phyloP scores from a whole-genome alignment of 2,329 filamentous ascomycete genomes.

The Hypomyces perniciosus region DNA sequence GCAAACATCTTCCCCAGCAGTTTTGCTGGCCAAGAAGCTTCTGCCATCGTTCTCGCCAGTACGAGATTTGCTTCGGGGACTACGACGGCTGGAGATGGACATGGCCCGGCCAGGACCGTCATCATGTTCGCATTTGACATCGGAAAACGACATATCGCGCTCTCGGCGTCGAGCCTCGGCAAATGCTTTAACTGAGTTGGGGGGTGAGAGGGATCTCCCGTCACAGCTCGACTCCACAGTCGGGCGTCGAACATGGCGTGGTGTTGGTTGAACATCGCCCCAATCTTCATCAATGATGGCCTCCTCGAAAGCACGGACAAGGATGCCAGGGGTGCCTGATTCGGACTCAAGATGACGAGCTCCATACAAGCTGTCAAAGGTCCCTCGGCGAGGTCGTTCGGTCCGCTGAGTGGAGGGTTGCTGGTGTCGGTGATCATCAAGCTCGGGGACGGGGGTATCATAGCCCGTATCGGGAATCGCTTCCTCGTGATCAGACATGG shows the following conservation, averaged over 20 bases:
- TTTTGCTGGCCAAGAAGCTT: slow-evolving; percentile 59
- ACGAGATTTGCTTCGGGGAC: slow-evolving; percentile 50
- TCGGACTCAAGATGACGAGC: slow-evolving; percentile 40
- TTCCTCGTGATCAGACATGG: slow-evolving; percentile 65
- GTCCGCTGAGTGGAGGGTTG: slow-evolving; percentile 52
- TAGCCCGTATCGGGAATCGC: slow-evolving; percentile 55
- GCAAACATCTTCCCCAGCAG: slow-evolving; percentile 81
- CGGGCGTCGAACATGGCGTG: slow-evolving; percentile 45
- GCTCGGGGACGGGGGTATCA: slow-evolving; percentile 68
- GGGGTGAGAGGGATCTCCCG: slow-evolving; percentile 72
- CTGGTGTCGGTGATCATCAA: slow-evolving; percentile 82
- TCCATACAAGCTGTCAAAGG: slow-evolving; percentile 64
- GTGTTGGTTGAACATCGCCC: slow-evolving; percentile 39
- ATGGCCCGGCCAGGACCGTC: slow-evolving; percentile 60
- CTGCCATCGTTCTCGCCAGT: slow-evolving; percentile 57
- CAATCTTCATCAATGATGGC: slow-evolving; percentile 73
- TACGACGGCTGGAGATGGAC: slow-evolving; percentile 52
- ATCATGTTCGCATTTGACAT: slow-evolving; percentile 34
- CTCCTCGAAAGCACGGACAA: slow-evolving; percentile 77
- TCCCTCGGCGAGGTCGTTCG: slow-evolving; percentile 61
- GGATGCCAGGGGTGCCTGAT: slow-evolving; percentile 31
- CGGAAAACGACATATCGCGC: slow-evolving; percentile 58
- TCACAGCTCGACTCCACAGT: slow-evolving; percentile 51
- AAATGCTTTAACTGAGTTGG: slow-evolving; percentile 97
- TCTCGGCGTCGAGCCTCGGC: slow-evolving; percentile 83